Evolutionary conservation across 345 rosid genomes (phyloP), one percentile per base, ranked within the genome.

Genomic region (Pugionium dolabratum): DNA sequence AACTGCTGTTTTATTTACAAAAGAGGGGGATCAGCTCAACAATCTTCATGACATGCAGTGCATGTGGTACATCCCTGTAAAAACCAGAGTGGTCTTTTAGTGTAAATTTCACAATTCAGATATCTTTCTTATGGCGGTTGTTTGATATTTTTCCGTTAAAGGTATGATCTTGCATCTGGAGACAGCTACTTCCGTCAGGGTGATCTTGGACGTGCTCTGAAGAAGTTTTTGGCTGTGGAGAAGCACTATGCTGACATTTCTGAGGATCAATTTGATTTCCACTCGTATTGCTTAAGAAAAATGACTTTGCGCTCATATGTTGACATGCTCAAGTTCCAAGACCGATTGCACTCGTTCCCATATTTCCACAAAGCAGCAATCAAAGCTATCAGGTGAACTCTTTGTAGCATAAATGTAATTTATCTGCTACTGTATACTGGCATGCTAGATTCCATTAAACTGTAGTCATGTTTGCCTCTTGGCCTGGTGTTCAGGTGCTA

Each of bases 1-100:
- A 82, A 91, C 84, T 64, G 98, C 96, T 73, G 86, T 84, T 29
- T 70, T 95, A 68, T 95, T 95, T 79, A 95, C 99, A 35, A 95
- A 91, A 73, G 99, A 95, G 50, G 97, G 99, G 51, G 99, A 91
- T 71, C 97, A 89, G 79, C 96, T 89, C 79, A 95, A 89, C 81
- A 91, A 87, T 81, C 96, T 95, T 72, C 97, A 95, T 80, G 99
- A 95, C 79, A 95, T 95, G 99, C 99, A 95, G 79, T 95, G 98
- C 98, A 95, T 91, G 99, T 95, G 99, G 99, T 95, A 61, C 40
- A 81, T 73, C 46, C 74, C 45, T 75, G 18, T 58, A 66, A 66
- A 74, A 49, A 71, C 47, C 43, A 7, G 48, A 55, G 31, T 40
- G 44, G 28, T 31, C 43, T 60, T 37, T 32, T 44, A 7, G 31